Evolutionary conservation across 2,329 filamentous ascomycete species (phyloP), one percentile per base, ranked within the genome.

Genomic region (Bertia moriformis): DNA sequence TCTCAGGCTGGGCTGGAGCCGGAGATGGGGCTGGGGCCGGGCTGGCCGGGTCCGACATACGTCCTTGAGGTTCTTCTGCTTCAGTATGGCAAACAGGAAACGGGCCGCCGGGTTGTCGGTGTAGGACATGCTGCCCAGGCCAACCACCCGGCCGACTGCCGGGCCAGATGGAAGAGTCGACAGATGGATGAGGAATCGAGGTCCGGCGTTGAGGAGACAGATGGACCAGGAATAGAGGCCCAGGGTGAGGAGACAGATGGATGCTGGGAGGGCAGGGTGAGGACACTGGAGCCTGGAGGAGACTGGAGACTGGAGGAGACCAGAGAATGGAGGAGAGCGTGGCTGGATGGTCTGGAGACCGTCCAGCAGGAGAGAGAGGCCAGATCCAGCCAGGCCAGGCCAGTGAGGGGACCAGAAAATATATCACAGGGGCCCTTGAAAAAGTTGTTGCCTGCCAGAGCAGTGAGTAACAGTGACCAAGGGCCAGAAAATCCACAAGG

Each of bases 41-140:
- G 15, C 24, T 12, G 24, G n/a, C 12, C 12, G 24, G 12, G 12
- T 12, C 12, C 20, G 29, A 61, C 71, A 63, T 54, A 76, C 71
- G 56, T 75, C 69, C 49, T 73, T 75, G 39, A 75, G 63, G 42
- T 63, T 68, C 55, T 73, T 74, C 56, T 76, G 71, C 52, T 66
- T 65, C 42, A 76, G 49, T 42, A 76, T 75, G 27, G 71, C 71
- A 47, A 73, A 72, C 42, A 76, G 63, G 41, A 76, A 71, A 40
- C 70, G 61, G 43, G 67, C 65, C 62, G 71, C 73, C 40, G 63
- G 60, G 50, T 67, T 72, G 50, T 76, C 71, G 46, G 65, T 64
- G 55, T 66, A 70, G 51, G 65, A 58, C 32, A 36, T 14, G 17
- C 7, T 12, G 10, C 10, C 7, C 32, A 12, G 12, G 12, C 24